Evolutionary conservation across 192 early-diverging fungal species (phyloP).

Genomic region (Coemansia sp.): DNA sequence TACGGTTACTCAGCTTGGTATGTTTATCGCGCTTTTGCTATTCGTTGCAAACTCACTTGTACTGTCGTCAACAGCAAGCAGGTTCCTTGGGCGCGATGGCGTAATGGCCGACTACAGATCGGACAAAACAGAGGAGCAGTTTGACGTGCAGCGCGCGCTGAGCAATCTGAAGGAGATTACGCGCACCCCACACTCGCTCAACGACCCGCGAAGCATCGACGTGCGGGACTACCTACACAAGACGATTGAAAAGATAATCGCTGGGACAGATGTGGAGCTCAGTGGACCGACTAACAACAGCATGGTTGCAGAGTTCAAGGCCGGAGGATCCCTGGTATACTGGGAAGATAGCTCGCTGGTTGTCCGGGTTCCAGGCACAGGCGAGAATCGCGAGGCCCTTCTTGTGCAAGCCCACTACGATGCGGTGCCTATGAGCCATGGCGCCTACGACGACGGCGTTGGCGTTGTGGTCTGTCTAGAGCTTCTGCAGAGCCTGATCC

Average conservation of each 20-base stretch:
- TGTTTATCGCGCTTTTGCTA: slow-evolving; percentile 21
- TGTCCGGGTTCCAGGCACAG: slow-evolving; percentile 60
- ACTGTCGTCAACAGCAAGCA: slow-evolving; percentile 17
- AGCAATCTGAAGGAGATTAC: slow-evolving; percentile 34
- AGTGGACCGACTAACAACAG: slow-evolving; percentile 32
- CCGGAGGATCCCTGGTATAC: slow-evolving; percentile 32
- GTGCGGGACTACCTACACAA: slow-evolving; percentile 47
- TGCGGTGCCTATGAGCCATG: slow-evolving; percentile 65
- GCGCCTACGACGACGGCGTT: slow-evolving; percentile 70
- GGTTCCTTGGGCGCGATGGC: slow-evolving; percentile 16
- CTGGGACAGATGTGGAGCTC: slow-evolving; percentile 21
- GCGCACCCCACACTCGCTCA: slow-evolving; percentile 51
- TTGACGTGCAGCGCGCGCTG: slow-evolving; percentile 45
- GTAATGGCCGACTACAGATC: neutral
- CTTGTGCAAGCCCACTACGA: slow-evolving; percentile 72
- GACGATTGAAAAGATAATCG: slow-evolving; percentile 28
- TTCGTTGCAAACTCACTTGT: slow-evolving; percentile 25
- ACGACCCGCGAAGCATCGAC: slow-evolving; percentile 45
- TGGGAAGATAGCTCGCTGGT: slow-evolving; percentile 60
- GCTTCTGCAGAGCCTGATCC: slow-evolving; percentile 61
- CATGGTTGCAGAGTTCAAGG: slow-evolving; percentile 30
- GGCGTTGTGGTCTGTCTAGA: slow-evolving; percentile 65
- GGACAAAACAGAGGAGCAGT: slow-evolving; percentile 1
- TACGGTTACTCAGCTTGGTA: slow-evolving; percentile 16
- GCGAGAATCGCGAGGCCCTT: slow-evolving; percentile 54